A percentile compares a stretch with the other conserved stretches of the same genome.
These are phyloP conservation scores for Fomitiporia mediterranea DNA, from an alignment of 1,284 basidiomycete species.

Conservation along the genomic window DNA sequence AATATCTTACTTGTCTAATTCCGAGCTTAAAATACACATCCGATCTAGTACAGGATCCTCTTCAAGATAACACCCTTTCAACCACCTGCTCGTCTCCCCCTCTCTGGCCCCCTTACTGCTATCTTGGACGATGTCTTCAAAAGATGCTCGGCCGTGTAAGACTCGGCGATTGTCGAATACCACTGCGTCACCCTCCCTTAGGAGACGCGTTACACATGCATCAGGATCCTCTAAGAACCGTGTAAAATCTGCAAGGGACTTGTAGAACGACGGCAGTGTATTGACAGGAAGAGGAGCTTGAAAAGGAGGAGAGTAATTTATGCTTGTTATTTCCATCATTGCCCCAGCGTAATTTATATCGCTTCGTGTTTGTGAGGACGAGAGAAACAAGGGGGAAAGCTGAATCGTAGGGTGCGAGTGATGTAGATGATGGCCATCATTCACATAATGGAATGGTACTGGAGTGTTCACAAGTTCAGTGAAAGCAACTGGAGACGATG, in stretches of 20 bases:
- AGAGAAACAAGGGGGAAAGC: slow-evolving; percentile 31
- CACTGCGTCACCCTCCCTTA: slow-evolving; percentile 84
- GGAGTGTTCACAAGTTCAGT: slow-evolving; percentile 54
- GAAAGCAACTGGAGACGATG: slow-evolving; percentile 50
- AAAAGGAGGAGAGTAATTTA: slow-evolving; percentile 97
- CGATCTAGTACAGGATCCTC: slow-evolving; percentile 71
- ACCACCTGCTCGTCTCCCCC: slow-evolving; percentile 64
- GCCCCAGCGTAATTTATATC: not conserved
- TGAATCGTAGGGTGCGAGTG: slow-evolving; percentile 79
- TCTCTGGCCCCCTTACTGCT: slow-evolving; percentile 36
- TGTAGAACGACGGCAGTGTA: slow-evolving; percentile 56
- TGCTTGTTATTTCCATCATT: slow-evolving; percentile 41
- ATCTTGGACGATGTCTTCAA: slow-evolving; percentile 34
- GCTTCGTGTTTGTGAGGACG: slow-evolving; percentile 7
- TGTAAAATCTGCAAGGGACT: slow-evolving; percentile 65
- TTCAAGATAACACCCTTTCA: slow-evolving; percentile 86
- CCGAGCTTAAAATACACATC: slow-evolving; percentile 33
- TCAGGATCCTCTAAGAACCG: slow-evolving; percentile 51
- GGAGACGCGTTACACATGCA: slow-evolving; percentile 60
- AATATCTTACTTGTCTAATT: not conserved
- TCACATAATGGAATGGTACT: slow-evolving; percentile 88
- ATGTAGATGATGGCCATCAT: slow-evolving; percentile 85
- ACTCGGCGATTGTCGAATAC: slow-evolving; percentile 94
- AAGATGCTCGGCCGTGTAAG: slow-evolving; percentile 83
- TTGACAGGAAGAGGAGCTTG: slow-evolving; percentile 69